Evolutionary conservation across 2,329 filamentous ascomycete species (phyloP).

Genomic region (Colletotrichum lentis): DNA sequence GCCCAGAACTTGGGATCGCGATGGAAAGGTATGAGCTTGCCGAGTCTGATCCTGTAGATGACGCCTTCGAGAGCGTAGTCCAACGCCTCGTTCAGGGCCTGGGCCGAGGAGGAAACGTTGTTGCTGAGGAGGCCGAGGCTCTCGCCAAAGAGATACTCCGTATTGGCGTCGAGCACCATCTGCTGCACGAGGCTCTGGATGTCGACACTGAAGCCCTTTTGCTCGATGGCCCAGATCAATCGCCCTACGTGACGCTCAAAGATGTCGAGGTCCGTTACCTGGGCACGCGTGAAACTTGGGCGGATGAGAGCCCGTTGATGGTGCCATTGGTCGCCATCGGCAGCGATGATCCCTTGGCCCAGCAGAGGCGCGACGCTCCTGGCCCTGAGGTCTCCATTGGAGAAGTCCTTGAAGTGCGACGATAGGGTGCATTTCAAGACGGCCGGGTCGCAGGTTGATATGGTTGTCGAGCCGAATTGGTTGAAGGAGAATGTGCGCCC

Average conservation of each 20-base stretch:
- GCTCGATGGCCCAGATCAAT: background rate
- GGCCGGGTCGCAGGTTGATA: background rate
- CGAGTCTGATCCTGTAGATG: conserved; percentile 39
- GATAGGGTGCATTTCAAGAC: background rate
- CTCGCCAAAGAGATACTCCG: background rate
- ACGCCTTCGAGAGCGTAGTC: conserved; percentile 44
- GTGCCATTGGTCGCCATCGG: conserved; percentile 57
- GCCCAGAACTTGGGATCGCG: conserved; percentile 30
- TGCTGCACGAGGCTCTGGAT: background rate
- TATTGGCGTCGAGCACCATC: background rate
- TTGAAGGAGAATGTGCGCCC: background rate
- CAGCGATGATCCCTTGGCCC: conserved; percentile 58
- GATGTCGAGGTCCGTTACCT: conserved; percentile 41
- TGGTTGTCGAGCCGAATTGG: background rate
- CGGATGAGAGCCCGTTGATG: conserved; percentile 50
- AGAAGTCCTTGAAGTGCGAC: background rate
- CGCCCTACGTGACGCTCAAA: conserved; percentile 42
- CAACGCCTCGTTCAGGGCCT: conserved; percentile 42
- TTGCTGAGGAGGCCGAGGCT: background rate
- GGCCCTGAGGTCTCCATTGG: conserved; percentile 2
- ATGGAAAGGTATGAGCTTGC: conserved; percentile 35
- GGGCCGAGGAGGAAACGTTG: background rate
- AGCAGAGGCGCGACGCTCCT: conserved; percentile 45
- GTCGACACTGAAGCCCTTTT: background rate
- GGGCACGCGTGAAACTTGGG: conserved; percentile 46